A percentile compares a stretch with the other conserved stretches of the same genome.
phyloP scores from a whole-genome alignment of 1,284 basidiomycete species.

The Chalciporus sp. region DNA sequence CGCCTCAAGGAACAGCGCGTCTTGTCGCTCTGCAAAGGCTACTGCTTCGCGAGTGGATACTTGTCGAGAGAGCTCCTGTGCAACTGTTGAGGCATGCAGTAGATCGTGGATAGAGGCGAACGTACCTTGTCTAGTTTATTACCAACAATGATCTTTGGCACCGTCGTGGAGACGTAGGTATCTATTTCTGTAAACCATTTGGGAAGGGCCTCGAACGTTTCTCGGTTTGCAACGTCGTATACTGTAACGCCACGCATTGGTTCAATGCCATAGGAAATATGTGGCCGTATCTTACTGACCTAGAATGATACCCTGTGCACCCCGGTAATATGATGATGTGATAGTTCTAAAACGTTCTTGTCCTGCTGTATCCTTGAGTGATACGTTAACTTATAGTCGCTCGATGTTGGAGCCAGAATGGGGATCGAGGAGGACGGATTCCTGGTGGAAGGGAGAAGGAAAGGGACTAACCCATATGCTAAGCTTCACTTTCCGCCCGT shows the following conservation, averaged over 20 bases:
- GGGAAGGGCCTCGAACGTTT: constrained; percentile 90
- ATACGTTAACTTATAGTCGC: neutral
- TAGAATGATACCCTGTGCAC: constrained; percentile 92
- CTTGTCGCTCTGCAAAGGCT: constrained; percentile 81
- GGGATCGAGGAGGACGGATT: neutral
- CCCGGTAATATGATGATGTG: constrained; percentile 90
- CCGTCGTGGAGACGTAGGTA: constrained; percentile 84
- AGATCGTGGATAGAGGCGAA: constrained; percentile 2
- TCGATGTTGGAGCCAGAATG: neutral
- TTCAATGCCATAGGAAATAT: neutral
- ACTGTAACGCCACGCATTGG: constrained; percentile 49
- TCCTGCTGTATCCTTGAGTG: constrained; percentile 80
- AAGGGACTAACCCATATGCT: constrained; percentile 73
- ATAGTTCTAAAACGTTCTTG: constrained; percentile 92
- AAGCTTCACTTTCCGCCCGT: constrained; percentile 77
- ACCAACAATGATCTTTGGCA: constrained; percentile 94
- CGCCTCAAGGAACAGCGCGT: constrained; percentile 84
- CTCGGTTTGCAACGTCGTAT: constrained; percentile 91
- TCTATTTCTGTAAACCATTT: constrained; percentile 95
- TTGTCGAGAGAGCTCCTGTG: constrained; percentile 85
- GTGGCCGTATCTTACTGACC: constrained; percentile 46
- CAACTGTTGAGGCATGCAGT: neutral
- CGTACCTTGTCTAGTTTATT: constrained; percentile 95
- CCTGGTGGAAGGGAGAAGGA: neutral
- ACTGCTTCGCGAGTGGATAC: constrained; percentile 81